Conservation (phyloP, 1,284 basidiomycete genomes). For the Neotropicomus parvogracilis region DNA sequence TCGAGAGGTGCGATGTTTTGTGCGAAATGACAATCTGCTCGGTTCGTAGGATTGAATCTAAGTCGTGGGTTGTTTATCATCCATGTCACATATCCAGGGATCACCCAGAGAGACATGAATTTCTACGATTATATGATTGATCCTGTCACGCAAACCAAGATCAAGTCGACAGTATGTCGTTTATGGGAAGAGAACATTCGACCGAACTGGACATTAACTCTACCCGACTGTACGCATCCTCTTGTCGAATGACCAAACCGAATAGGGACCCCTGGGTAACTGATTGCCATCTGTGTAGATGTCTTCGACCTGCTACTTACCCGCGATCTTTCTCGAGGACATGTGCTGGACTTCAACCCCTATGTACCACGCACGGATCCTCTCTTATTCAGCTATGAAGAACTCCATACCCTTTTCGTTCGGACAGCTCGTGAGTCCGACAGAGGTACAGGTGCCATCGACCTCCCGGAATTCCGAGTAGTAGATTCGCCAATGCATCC, state of each 20-base stretch:
- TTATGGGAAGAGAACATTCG: slow-evolving; percentile 73
- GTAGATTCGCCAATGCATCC: slow-evolving; percentile 73
- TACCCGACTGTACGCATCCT: slow-evolving; percentile 62
- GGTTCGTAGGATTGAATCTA: slow-evolving; percentile 46
- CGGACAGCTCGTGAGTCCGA: not conserved
- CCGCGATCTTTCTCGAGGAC: slow-evolving; percentile 68
- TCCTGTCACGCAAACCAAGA: slow-evolving; percentile 47
- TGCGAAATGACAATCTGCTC: slow-evolving; percentile 63
- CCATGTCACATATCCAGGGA: slow-evolving; percentile 47
- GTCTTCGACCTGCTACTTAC: slow-evolving; percentile 86
- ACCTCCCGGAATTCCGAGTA: slow-evolving; percentile 56
- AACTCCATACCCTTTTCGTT: slow-evolving; percentile 51
- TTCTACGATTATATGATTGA: slow-evolving; percentile 86
- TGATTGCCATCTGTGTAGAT: slow-evolving; percentile 46
- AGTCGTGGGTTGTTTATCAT: not conserved
- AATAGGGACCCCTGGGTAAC: not conserved
- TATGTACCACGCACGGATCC: slow-evolving; percentile 84
- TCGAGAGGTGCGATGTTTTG: slow-evolving; percentile 86
- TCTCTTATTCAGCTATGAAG: slow-evolving; percentile 81
- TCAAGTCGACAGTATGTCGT: slow-evolving; percentile 50
- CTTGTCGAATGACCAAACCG: not conserved
- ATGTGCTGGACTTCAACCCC: slow-evolving; percentile 90
- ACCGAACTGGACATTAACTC: slow-evolving; percentile 50
- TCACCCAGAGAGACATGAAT: slow-evolving; percentile 88
- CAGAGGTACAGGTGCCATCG: not conserved